Evolutionary conservation across 345 rosid species (phyloP).

Genomic region (Orychophragmus violaceus): DNA sequence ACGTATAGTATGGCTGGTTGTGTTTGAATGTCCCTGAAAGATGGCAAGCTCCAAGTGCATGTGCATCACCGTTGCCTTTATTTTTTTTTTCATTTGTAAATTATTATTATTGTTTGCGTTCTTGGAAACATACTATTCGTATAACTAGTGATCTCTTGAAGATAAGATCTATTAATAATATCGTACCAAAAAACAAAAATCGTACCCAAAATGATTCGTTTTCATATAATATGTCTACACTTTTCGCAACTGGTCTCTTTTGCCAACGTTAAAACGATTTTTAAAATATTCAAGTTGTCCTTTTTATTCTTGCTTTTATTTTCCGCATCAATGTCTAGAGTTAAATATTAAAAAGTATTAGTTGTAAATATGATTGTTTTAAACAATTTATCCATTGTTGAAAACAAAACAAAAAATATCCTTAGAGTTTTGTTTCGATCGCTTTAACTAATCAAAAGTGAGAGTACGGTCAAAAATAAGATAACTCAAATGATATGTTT

Average conservation of each 20-base stretch:
- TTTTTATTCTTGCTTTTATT: neutral
- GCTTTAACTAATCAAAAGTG: neutral
- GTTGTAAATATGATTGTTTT: neutral
- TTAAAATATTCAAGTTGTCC: neutral
- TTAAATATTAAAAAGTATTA: neutral
- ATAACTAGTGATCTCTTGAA: neutral
- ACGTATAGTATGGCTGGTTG: neutral
- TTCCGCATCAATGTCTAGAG: neutral
- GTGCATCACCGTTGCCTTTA: neutral
- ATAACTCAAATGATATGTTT: no score
- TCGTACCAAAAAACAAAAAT: no score
- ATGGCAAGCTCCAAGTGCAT: neutral
- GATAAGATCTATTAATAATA: neutral
- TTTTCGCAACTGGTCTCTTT: neutral
- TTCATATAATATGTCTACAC: neutral
- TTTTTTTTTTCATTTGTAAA: no score
- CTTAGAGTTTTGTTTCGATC: neutral
- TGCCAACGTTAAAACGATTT: neutral
- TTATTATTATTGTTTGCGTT: neutral
- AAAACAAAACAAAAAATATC: no score
- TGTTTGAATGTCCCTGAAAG: neutral
- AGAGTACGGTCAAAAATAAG: neutral
- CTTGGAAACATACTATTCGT: neutral
- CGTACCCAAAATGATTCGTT: conserved; percentile 16
- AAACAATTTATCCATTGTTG: neutral